Conservation (phyloP, 345 rosid genomes). For the Citrus mangshanensis region DNA sequence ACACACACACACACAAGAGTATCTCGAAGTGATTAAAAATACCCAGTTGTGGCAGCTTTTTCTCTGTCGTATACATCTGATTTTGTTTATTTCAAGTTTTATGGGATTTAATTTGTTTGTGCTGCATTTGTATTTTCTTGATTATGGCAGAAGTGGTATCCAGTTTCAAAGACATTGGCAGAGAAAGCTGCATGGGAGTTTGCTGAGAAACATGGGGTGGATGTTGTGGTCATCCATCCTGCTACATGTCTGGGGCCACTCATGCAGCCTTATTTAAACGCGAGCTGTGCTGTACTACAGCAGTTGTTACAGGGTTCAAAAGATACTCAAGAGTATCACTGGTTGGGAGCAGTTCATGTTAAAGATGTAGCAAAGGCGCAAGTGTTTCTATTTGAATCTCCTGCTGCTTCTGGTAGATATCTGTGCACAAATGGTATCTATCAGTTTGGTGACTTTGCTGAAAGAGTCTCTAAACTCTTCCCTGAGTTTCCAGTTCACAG, state of each 20-base stretch:
- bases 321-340: conserved; percentile 64
- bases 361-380: conserved; percentile 73
- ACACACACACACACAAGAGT: too few relatives aligned
- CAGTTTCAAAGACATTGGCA: conserved; percentile 75
- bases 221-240: conserved; percentile 74
- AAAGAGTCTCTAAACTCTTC: conserved; percentile 53
- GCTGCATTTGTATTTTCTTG: background rate
- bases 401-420: conserved; percentile 65
- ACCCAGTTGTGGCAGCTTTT: too few relatives aligned
- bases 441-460: conserved; percentile 70
- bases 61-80: background rate
- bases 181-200: conserved; percentile 83
- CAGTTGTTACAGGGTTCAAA: conserved; percentile 64
- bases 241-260: conserved; percentile 73
- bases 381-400: conserved; percentile 52
- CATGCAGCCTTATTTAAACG: conserved; percentile 66
- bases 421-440: conserved; percentile 78
- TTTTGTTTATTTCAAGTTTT: too few relatives aligned
- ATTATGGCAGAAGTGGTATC: conserved; percentile 65
- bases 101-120: background rate
- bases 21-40: background rate
- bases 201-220: conserved; percentile 53
- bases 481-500: conserved; percentile 66
- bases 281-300: conserved; percentile 66
- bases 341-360: conserved; percentile 83